Evolutionary conservation across 139 green algal species (phyloP).

Genomic region (Edaphochlamys debaryana): DNA sequence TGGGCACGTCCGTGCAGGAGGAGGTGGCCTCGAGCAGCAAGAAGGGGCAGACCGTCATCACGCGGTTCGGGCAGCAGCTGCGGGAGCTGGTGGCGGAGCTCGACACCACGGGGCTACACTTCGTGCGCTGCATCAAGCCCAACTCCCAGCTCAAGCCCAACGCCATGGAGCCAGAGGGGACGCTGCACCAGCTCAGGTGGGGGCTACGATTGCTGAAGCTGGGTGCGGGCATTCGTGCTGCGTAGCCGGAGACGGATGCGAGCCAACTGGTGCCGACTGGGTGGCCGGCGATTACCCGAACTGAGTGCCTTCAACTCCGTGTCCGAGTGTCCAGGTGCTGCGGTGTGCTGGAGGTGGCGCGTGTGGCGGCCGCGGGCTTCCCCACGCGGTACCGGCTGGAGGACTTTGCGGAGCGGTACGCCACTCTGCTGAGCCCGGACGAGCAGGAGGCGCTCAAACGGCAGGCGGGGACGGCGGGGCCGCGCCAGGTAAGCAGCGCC

Average conservation of each 20-base stretch:
- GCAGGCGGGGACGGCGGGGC: slow-evolving; percentile 1
- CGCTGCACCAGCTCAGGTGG: slow-evolving; percentile 91
- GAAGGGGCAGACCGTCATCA: slow-evolving; percentile 64
- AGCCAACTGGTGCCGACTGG: too few species aligned
- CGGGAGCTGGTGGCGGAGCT: slow-evolving; percentile 78
- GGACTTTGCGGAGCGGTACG: slow-evolving; percentile 89
- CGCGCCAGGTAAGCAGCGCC: slow-evolving; percentile 1
- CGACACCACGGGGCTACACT: slow-evolving; percentile 89
- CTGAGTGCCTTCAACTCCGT: too few species aligned
- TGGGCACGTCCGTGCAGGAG: slow-evolving; percentile 46
- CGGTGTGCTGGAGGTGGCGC: slow-evolving; percentile 94
- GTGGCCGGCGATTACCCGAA: too few species aligned
- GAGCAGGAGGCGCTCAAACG: slow-evolving; percentile 30
- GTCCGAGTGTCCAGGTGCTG: slow-evolving; percentile 83
- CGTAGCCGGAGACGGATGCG: too few species aligned
- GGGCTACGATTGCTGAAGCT: neutral
- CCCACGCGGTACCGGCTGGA: slow-evolving; percentile 84
- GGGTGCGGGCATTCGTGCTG: neutral
- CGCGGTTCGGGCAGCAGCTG: slow-evolving; percentile 82
- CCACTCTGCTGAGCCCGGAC: slow-evolving; percentile 69
- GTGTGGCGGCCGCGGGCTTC: slow-evolving; percentile 92
- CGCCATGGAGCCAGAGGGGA: slow-evolving; percentile 76
- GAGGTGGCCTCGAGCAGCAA: slow-evolving; percentile 35
- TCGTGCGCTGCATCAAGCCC: slow-evolving; percentile 98
- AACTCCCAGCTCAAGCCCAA: slow-evolving; percentile 76